Evolutionary conservation across 2,329 filamentous ascomycete genomes (phyloP).

Genomic region (Didymellaceae sp.): DNA sequence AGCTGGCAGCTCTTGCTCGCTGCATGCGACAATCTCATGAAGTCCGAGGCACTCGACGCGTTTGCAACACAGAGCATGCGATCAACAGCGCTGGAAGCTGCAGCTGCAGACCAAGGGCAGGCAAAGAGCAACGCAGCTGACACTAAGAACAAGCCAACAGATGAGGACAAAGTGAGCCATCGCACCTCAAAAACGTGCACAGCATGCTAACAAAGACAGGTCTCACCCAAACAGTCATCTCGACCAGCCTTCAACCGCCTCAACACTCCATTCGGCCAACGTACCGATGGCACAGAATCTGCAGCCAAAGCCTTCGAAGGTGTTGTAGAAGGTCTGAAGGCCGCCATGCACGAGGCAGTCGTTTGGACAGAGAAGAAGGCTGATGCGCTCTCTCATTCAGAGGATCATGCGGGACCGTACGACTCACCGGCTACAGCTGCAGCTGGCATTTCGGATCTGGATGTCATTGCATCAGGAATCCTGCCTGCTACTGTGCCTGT

Average conservation of each 20-base stretch:
- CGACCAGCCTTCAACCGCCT: not conserved
- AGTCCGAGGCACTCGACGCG: slow-evolving; percentile 25
- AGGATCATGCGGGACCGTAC: slow-evolving; percentile 42
- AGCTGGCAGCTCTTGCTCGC: not conserved
- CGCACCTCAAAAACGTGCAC: not conserved
- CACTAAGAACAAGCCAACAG: not conserved
- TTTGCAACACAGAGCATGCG: slow-evolving; percentile 27
- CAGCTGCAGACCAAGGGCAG: not conserved
- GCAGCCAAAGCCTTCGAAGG: slow-evolving; percentile 26
- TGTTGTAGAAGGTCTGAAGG: slow-evolving; percentile 26
- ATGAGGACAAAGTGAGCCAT: slow-evolving; percentile 9
- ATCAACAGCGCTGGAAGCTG: slow-evolving; percentile 25
- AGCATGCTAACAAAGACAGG: not conserved
- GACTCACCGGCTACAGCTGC: slow-evolving; percentile 39
- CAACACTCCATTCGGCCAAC: slow-evolving; percentile 13
- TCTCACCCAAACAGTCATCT: not conserved
- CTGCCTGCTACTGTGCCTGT: slow-evolving; percentile 31
- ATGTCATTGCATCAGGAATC: slow-evolving; percentile 40
- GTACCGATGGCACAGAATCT: slow-evolving; percentile 20
- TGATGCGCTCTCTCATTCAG: slow-evolving; percentile 25
- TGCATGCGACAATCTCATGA: slow-evolving; percentile 12
- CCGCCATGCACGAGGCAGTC: slow-evolving; percentile 28
- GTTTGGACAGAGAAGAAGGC: slow-evolving; percentile 39
- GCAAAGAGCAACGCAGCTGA: not conserved
- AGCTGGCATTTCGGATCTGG: slow-evolving; percentile 38